Percentiles rank a stretch among this genome's conserved stretches.
These are phyloP conservation scores for Rhodamnia argentea DNA, from an alignment of 345 rosid genomes.

Conservation along the genomic window DNA sequence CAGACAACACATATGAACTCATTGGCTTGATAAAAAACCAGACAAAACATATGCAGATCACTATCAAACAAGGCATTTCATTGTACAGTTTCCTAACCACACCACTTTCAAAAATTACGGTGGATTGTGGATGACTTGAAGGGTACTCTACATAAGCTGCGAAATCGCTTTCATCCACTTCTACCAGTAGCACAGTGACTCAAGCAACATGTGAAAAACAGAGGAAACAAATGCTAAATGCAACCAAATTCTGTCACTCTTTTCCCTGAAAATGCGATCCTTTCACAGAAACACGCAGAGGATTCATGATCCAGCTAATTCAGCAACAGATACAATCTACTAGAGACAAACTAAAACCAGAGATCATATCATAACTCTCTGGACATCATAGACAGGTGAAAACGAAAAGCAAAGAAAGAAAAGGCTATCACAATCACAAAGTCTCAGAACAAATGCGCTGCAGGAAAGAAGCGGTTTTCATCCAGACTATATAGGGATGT, in stretches of 20 bases:
- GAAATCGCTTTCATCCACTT: no score
- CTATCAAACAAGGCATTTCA: neutral
- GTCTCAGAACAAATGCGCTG: neutral
- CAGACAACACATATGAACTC: no score
- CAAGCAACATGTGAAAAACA: neutral
- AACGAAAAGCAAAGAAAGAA: neutral
- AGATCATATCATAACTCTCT: neutral
- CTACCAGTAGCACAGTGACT: neutral
- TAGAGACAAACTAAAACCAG: neutral
- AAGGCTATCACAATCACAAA: neutral
- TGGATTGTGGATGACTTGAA: neutral
- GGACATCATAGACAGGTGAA: neutral
- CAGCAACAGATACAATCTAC: neutral
- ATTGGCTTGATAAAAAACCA: no score
- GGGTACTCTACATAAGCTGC: no score
- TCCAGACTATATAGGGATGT: neutral
- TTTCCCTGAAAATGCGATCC: neutral
- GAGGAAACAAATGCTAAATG: neutral
- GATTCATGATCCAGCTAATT: neutral
- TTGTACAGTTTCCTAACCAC: neutral
- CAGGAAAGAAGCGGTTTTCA: neutral
- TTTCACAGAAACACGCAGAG: neutral
- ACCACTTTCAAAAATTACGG: neutral
- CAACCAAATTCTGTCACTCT: neutral
- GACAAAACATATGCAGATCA: neutral